phyloP scores from a whole-genome alignment of 345 rosid species.

The Psidium friedrichsthalianum region DNA sequence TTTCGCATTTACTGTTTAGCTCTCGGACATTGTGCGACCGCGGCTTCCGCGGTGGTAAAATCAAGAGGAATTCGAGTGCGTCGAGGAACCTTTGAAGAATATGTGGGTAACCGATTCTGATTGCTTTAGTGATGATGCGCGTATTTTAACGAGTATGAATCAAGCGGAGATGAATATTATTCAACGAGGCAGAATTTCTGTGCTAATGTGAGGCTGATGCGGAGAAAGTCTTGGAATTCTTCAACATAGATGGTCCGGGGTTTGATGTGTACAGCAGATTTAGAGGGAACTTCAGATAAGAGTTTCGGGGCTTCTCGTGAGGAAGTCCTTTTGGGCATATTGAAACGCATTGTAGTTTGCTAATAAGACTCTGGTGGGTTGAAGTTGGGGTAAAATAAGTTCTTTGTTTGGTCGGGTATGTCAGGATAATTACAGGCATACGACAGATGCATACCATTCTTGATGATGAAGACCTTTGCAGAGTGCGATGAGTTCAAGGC shows the following conservation, averaged over 20 bases:
- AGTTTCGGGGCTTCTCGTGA: constrained; percentile 67
- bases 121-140: constrained; percentile 13
- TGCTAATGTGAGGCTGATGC: constrained; percentile 33
- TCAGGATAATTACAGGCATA: constrained; percentile 56
- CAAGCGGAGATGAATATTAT: not conserved
- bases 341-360: constrained; percentile 31
- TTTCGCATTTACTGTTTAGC: not conserved
- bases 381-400: constrained; percentile 53
- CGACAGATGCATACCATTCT: constrained; percentile 48
- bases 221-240: constrained; percentile 42
- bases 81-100: constrained; percentile 50
- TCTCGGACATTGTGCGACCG: not conserved
- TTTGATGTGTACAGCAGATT: constrained; percentile 31
- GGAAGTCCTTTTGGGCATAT: constrained; percentile 69
- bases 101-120: constrained; percentile 27
- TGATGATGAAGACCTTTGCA: constrained; percentile 74
- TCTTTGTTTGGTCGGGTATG: constrained; percentile 66
- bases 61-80: constrained; percentile 22
- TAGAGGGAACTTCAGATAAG: constrained; percentile 43
- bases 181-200: constrained; percentile 19
- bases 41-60: not conserved
- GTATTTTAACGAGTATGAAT: constrained; percentile 6
- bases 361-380: constrained; percentile 54
- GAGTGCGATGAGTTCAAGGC: constrained; percentile 75
- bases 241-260: constrained; percentile 50